A percentile compares a stretch with the other conserved stretches of the same genome.
Evolutionary conservation across 2,329 filamentous ascomycete species (phyloP).

Genomic region (Mycosphaerella arachidis): DNA sequence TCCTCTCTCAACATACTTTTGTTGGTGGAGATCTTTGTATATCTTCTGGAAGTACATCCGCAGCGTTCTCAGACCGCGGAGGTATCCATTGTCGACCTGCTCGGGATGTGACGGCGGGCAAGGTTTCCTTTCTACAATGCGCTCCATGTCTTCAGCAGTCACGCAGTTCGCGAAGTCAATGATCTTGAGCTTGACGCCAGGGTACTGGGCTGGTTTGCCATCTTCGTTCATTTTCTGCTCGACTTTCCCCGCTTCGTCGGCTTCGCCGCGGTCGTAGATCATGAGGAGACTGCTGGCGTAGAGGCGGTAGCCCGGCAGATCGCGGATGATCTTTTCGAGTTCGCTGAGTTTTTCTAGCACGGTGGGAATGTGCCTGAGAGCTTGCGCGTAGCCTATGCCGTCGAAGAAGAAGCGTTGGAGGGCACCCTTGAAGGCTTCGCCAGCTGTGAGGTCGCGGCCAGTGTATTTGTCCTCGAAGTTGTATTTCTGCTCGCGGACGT

Average conservation of each 20-base stretch:
- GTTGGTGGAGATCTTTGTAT: slow-evolving; percentile 62
- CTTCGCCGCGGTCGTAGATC: slow-evolving; percentile 84
- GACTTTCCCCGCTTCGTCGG: slow-evolving; percentile 46
- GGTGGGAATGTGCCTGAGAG: slow-evolving; percentile 79
- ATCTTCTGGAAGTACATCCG: slow-evolving; percentile 83
- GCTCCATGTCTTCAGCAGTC: slow-evolving; percentile 71
- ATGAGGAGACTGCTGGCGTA: slow-evolving; percentile 93
- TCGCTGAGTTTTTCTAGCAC: slow-evolving; percentile 78
- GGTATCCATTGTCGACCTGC: slow-evolving; percentile 81
- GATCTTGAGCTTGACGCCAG: slow-evolving; percentile 81
- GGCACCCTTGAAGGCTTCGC: slow-evolving; percentile 81
- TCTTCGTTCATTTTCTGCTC: slow-evolving; percentile 9
- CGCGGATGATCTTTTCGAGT: slow-evolving; percentile 76
- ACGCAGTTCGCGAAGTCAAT: slow-evolving; percentile 98
- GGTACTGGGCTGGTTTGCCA: slow-evolving; percentile 20
- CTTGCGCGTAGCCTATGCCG: slow-evolving; percentile 73
- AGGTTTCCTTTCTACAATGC: slow-evolving; percentile 29
- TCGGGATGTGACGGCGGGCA: slow-evolving; percentile 80
- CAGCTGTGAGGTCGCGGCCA: slow-evolving; percentile 80
- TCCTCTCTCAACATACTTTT: slow-evolving; percentile 30
- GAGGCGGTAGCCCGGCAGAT: slow-evolving; percentile 80
- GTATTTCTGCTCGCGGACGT: slow-evolving; percentile 74
- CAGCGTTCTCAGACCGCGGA: slow-evolving; percentile 76
- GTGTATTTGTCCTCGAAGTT: slow-evolving; percentile 99
- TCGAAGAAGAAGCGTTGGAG: slow-evolving; percentile 88